Evolutionary conservation across 352 stramenopile species (phyloP), one percentile per base, ranked within the genome.

Genomic region (Phytophthora ramorum): DNA sequence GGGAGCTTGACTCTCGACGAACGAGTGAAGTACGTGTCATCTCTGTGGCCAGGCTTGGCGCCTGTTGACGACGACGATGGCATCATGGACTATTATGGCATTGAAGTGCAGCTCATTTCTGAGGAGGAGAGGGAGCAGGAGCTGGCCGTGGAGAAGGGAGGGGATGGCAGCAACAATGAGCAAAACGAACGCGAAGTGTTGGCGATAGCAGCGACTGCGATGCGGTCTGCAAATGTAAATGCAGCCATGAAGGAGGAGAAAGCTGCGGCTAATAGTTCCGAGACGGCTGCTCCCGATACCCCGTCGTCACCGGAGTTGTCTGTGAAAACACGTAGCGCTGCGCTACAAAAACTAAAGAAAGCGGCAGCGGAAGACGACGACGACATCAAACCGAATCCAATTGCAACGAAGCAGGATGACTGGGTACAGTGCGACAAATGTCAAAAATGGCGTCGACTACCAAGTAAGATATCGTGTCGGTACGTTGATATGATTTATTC

Each of bases 371-470:
- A 83, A 66, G 60, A 75, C 17, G 71, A 85, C n/a, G 58, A 69
- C 16, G 71, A 81, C 13, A 68, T 74, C 22, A 81, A 79, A 38
- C 78, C 76, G 9, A 79, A 70, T 40, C 76, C 83, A 16, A 66
- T 85, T 16, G 71, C 78, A 10, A 85, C 80, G 55, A 94, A 94
- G 66, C 83, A 94, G 58, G 86, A 94, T 61, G 85, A 93, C 66
- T 94, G 86, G 86, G 84, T 94, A 37, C 86, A 94, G 63, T 94
- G 86, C 53, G 86, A 94, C 76, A 94, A 94, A 58, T 94, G 86
- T 53, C 81, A 90, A 61, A 94, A 94, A 64, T 94, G 86, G 86
- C 71, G 86, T 46, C 84, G 85, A 24, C 69, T 94, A 26, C 84
- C 86, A n/a, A 91, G 85, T 94, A 64, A 32, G 83, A 75, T 13